Evolutionary conservation across 768 basidiomycete genomes (phyloP), one percentile per base, ranked within the genome.

Genomic region (Ramaria rubella): DNA sequence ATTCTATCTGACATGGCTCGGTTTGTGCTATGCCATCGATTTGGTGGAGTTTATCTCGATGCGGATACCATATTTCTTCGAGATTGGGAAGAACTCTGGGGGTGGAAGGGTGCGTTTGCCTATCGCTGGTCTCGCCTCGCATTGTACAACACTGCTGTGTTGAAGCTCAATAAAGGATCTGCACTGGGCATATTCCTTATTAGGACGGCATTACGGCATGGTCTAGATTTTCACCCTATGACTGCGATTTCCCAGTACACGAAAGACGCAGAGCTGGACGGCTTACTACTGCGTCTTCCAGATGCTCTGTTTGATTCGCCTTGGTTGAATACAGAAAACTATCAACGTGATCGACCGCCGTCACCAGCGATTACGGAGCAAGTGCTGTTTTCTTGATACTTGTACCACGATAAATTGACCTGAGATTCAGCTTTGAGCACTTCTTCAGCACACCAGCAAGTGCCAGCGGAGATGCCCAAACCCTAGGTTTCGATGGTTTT

Each of bases 81-180:
- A 19, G 95, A 99, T 66, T 99, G 96, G 96, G 94, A 96, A 67
- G 95, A 98, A 62, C 75, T 99, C 5, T 97, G 91, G 91, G 92
- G 91, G 27, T 96, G 90, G 87, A 83, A 86, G 63, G 94, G 94
- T 42, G 93, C 94, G 17, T 99, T 96, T 63, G 94, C 95, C 6
- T 98, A 97, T 69, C 80, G 95, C 2, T 99, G 95, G 95, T 91
- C 89, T 19, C 85, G 91, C 49, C 74, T 94, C 59, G 82, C 88
- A 64, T 89, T 86, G 68, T 97, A 97, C 71, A 97, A 98, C 75
- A 98, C 95, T 12, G 94, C 96, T 1, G 92, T 98, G 14, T 77
- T 99, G 58, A 91, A 86, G 67, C 76, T 99, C 74, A 93, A 95
- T 80, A 94, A 90, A 69, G 82, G 83, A 17, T 94, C 90, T 4